These are phyloP conservation scores for Iodosphaeria phyllophila DNA, from an alignment of 2,329 filamentous ascomycete species.

Conservation along the genomic window DNA sequence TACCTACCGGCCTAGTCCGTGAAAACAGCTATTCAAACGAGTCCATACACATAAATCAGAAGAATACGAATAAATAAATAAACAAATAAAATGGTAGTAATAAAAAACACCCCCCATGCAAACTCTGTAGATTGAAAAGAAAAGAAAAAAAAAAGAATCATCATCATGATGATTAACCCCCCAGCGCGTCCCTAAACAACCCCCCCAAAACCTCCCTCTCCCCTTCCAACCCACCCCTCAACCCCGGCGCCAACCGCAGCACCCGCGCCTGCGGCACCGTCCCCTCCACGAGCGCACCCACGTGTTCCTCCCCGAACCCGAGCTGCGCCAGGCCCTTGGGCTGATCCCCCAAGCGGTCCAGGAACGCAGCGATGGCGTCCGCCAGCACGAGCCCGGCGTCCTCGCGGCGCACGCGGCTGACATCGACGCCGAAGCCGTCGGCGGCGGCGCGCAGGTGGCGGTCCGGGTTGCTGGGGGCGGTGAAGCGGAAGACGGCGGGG, in stretches of 20 bases:
- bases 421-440: slow-evolving; percentile 78
- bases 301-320: slow-evolving; percentile 57
- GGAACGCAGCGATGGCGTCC: slow-evolving; percentile 66
- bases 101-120: no score
- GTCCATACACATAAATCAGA: no score
- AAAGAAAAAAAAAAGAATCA: no score
- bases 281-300: slow-evolving; percentile 77
- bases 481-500: slow-evolving; percentile 88
- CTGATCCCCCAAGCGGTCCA: slow-evolving; percentile 74
- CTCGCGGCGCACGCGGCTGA: slow-evolving; percentile 71
- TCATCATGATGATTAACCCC: no score
- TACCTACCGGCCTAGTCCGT: no score
- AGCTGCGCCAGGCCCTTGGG: slow-evolving; percentile 69
- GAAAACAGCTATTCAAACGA: no score
- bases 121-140: no score
- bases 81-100: no score
- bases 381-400: slow-evolving; percentile 76
- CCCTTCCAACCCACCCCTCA: slow-evolving; percentile 48
- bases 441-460: slow-evolving; percentile 80
- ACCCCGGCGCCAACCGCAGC: slow-evolving; percentile 71
- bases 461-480: slow-evolving; percentile 76
- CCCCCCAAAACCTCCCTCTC: slow-evolving; percentile 54
- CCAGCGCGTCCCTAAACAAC: slow-evolving; percentile 50
- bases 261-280: slow-evolving; percentile 86
- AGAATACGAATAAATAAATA: no score